These are phyloP conservation scores for Sicyos baderoa DNA, from an alignment of 306 rosid genomes.

Conservation along the genomic window DNA sequence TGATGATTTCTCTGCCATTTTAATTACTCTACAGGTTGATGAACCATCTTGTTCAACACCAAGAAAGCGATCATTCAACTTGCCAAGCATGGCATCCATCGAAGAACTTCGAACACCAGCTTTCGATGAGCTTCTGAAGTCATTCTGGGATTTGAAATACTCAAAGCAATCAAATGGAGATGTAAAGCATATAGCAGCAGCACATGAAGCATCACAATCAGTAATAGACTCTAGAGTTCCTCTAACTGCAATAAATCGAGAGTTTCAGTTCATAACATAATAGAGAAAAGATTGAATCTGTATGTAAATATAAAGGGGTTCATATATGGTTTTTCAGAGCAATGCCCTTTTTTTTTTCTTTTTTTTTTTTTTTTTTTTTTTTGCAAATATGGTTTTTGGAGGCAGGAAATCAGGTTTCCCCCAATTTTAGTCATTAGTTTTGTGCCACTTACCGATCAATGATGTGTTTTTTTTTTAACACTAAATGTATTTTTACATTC, in stretches of 20 bases:
- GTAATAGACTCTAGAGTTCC: conserved; percentile 95
- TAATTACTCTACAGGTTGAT: conserved; percentile 50
- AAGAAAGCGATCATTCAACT: conserved; percentile 71
- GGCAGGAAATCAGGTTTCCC: conserved; percentile 6
- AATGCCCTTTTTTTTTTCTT: neutral
- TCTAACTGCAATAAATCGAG: conserved; percentile 79
- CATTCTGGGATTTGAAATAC: conserved; percentile 77
- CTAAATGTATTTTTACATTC: neutral
- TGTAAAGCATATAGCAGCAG: conserved; percentile 49
- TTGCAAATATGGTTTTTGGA: neutral
- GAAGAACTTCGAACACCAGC: conserved; percentile 93
- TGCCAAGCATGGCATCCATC: conserved; percentile 69
- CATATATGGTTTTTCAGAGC: conserved; percentile 22
- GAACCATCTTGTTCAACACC: conserved; percentile 99
- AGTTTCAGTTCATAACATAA: neutral
- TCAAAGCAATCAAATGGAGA: conserved; percentile 82
- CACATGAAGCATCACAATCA: conserved; percentile 67
- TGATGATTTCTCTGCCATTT: neutral
- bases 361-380: neutral
- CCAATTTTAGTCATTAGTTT: neutral
- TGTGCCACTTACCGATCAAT: neutral
- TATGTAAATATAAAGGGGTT: conserved; percentile 54
- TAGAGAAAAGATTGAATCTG: conserved; percentile 7
- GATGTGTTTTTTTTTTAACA: neutral
- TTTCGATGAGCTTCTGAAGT: conserved; percentile 76